A percentile compares a stretch with the other conserved stretches of the same genome.
Conservation (phyloP, 257 asterid species). For the Jaltomata sinuosa region DNA sequence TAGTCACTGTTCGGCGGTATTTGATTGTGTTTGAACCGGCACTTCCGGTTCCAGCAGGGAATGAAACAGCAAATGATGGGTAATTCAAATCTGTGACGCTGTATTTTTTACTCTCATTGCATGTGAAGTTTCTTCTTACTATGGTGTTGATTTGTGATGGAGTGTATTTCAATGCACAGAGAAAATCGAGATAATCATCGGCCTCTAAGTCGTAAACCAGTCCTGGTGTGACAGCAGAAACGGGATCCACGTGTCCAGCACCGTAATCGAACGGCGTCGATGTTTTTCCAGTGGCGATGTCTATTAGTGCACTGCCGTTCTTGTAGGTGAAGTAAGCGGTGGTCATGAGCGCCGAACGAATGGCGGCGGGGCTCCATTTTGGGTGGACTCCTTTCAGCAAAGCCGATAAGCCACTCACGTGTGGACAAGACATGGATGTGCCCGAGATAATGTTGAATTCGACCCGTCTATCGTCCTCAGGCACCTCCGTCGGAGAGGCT, state of each 20-base stretch:
- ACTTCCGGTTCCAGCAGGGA: constrained; percentile 14
- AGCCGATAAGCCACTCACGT: constrained; percentile 75
- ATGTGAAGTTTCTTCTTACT: constrained; percentile 51
- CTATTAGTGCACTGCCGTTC: constrained; percentile 39
- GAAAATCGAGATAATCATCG: constrained; percentile 44
- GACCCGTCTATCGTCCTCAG: constrained; percentile 52
- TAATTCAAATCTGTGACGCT: constrained; percentile 68
- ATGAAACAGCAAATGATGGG: constrained; percentile 71
- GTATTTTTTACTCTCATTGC: constrained; percentile 38
- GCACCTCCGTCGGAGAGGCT: constrained; percentile 44
- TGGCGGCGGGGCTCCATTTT: constrained; percentile 58
- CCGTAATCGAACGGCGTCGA: constrained; percentile 80
- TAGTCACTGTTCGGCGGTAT: constrained; percentile 62
- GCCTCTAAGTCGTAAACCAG: constrained; percentile 57
- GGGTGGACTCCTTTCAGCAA: constrained; percentile 54
- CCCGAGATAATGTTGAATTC: constrained; percentile 66
- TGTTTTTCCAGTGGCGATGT: constrained; percentile 60
- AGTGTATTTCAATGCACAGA: constrained; percentile 73
- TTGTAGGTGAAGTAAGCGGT: constrained; percentile 61
- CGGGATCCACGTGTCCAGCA: constrained; percentile 88
- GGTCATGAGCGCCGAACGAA: constrained; percentile 46
- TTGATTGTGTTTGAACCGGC: constrained; percentile 28
- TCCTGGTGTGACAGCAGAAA: constrained; percentile 72
- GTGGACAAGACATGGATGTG: constrained; percentile 83
- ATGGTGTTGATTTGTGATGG: constrained; percentile 43